phyloP scores from a whole-genome alignment of 2,329 filamentous ascomycete genomes.

The Aureobasidium sp. region DNA sequence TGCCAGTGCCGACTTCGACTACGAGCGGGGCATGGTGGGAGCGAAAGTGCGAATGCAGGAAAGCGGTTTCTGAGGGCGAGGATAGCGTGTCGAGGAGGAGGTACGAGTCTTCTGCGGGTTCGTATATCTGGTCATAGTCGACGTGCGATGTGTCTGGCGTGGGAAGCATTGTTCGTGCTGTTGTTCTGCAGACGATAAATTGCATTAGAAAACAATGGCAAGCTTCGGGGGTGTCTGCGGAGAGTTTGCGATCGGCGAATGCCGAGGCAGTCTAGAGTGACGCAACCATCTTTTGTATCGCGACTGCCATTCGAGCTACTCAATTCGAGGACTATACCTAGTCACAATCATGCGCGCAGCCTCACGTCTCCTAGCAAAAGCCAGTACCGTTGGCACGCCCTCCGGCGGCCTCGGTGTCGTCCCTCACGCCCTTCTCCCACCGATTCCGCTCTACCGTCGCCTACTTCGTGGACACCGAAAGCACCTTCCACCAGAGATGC shows the following conservation, averaged over 20 bases:
- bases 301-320: neutral
- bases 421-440: conserved; percentile 68
- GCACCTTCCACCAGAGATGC: conserved; percentile 64
- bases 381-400: conserved; percentile 28
- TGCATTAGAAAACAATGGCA: neutral
- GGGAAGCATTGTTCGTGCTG: conserved; percentile 62
- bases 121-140: conserved; percentile 80
- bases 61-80: conserved; percentile 58
- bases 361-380: conserved; percentile 27
- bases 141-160: conserved; percentile 93
- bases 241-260: conserved; percentile 2
- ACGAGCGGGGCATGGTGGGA: conserved; percentile 47
- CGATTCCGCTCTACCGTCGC: conserved; percentile 82
- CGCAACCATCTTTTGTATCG: conserved; percentile 2
- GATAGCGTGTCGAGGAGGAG: conserved; percentile 89
- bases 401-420: conserved; percentile 35
- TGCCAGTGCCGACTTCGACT: conserved; percentile 83
- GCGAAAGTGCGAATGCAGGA: conserved; percentile 59
- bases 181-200: neutral
- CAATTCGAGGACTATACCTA: neutral
- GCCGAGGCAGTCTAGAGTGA: conserved; percentile 1
- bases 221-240: conserved; percentile 5
- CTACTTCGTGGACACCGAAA: conserved; percentile 80
- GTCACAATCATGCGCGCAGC: conserved; percentile 21
- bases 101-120: conserved; percentile 93